Conservation (phyloP, 345 rosid species). For the Arabidopsis suecica region DNA sequence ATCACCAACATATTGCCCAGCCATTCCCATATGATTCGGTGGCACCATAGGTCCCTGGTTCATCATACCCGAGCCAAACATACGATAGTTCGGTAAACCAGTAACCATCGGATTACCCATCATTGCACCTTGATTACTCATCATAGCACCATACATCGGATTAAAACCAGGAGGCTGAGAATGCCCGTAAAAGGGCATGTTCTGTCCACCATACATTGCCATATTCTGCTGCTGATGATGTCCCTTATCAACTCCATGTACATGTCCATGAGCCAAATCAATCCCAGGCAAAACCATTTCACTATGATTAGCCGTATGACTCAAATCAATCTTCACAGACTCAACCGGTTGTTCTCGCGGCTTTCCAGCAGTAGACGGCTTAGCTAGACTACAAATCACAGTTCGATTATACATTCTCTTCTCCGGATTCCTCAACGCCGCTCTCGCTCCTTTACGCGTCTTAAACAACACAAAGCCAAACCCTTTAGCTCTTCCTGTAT, state of each 20-base stretch:
- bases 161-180: constrained; percentile 38
- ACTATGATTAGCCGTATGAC: constrained; percentile 34
- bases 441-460: constrained; percentile 43
- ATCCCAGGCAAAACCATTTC: constrained; percentile 35
- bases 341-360: constrained; percentile 32
- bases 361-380: constrained; percentile 33
- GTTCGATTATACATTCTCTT: constrained; percentile 49
- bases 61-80: constrained; percentile 45
- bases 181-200: constrained; percentile 45
- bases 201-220: constrained; percentile 35
- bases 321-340: constrained; percentile 44
- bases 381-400: constrained; percentile 43
- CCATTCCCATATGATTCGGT: constrained; percentile 38
- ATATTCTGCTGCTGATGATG: constrained; percentile 36
- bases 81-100: constrained; percentile 38
- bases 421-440: constrained; percentile 49
- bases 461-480: constrained; percentile 50
- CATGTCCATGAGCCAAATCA: constrained; percentile 27
- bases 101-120: constrained; percentile 41
- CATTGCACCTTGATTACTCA: constrained; percentile 31
- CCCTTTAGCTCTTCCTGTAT: constrained; percentile 47
- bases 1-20: constrained; percentile 40
- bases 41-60: constrained; percentile 29
- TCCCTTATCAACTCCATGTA: constrained; percentile 25
- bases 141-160: constrained; percentile 42